phyloP scores from a whole-genome alignment of 371 early-diverging fungal species.

The Mortierella sp. region DNA sequence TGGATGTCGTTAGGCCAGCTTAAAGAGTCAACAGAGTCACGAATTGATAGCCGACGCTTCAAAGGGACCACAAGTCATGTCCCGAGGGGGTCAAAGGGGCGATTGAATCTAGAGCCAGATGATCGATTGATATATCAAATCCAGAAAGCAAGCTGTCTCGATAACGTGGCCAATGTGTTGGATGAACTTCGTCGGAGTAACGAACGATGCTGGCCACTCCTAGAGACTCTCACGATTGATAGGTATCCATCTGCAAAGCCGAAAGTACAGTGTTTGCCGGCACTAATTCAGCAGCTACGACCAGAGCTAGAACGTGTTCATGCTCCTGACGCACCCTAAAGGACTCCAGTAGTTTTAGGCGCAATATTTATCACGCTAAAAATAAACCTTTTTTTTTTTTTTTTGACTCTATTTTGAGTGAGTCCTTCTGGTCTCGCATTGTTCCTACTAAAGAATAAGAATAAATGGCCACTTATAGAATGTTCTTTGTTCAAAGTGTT shows the following conservation, averaged over 20 bases:
- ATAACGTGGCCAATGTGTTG: not conserved
- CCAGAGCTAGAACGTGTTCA: not conserved
- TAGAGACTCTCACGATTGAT: not conserved
- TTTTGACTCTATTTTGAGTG: too few relatives aligned
- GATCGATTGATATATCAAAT: not conserved
- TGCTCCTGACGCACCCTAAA: not conserved
- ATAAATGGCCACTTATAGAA: too few relatives aligned
- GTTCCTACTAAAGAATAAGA: too few relatives aligned
- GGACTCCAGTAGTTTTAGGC: too few relatives aligned
- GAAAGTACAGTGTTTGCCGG: not conserved
- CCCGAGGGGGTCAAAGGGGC: not conserved
- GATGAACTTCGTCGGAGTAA: not conserved
- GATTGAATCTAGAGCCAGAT: not conserved
- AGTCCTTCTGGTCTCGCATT: too few relatives aligned
- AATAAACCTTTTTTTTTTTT: too few relatives aligned
- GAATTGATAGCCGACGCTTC: not conserved
- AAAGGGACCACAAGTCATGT: not conserved
- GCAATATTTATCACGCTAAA: too few relatives aligned
- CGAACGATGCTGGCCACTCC: not conserved
- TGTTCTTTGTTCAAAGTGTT: not conserved
- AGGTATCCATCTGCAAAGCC: not conserved
- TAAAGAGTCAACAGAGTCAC: not conserved
- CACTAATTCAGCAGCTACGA: not conserved
- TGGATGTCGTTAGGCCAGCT: not conserved
- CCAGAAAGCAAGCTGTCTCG: constrained; percentile 3